A percentile compares a stretch with the other conserved stretches of the same genome.
These are phyloP conservation scores for Hyparrhenia diplandra DNA, from an alignment of 176 grass and related monocot species.

Conservation along the genomic window DNA sequence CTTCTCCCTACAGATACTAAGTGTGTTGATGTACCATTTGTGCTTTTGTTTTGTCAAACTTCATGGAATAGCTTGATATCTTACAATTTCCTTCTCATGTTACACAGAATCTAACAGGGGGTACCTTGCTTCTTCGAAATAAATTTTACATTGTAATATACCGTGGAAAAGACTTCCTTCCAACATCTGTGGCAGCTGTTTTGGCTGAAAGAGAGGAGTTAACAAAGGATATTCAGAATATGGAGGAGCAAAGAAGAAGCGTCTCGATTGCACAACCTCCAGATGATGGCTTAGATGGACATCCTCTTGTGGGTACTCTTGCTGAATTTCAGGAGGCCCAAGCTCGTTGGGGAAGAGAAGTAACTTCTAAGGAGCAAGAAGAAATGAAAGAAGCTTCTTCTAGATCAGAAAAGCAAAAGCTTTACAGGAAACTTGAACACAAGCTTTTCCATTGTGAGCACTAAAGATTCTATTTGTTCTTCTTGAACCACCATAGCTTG, in stretches of 20 bases:
- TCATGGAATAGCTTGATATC: constrained; percentile 7
- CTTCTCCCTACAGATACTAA: not conserved
- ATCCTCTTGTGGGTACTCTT: constrained; percentile 84
- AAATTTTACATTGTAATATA: constrained; percentile 97
- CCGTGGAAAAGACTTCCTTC: constrained; percentile 94
- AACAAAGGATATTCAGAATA: constrained; percentile 69
- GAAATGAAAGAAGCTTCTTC: constrained; percentile 83
- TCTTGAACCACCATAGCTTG: constrained; percentile 5
- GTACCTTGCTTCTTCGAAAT: constrained; percentile 85
- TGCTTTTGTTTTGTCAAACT: constrained; percentile 5
- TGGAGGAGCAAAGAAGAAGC: constrained; percentile 70
- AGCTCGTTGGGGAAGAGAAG: constrained; percentile 84
- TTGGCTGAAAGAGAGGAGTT: constrained; percentile 88
- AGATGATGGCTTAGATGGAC: constrained; percentile 38
- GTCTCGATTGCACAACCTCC: constrained; percentile 28
- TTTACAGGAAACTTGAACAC: constrained; percentile 80
- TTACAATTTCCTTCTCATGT: constrained; percentile 18
- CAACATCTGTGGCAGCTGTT: constrained; percentile 57
- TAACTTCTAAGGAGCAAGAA: constrained; percentile 73
- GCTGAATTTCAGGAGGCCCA: constrained; percentile 91
- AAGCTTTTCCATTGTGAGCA: constrained; percentile 86
- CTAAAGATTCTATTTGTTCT: constrained; percentile 40
- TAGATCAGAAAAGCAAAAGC: constrained; percentile 63
- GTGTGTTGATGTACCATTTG: not conserved
- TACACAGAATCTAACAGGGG: constrained; percentile 75